phyloP scores from a whole-genome alignment of 2,329 filamentous ascomycete genomes.

The Pezicula radicicola region DNA sequence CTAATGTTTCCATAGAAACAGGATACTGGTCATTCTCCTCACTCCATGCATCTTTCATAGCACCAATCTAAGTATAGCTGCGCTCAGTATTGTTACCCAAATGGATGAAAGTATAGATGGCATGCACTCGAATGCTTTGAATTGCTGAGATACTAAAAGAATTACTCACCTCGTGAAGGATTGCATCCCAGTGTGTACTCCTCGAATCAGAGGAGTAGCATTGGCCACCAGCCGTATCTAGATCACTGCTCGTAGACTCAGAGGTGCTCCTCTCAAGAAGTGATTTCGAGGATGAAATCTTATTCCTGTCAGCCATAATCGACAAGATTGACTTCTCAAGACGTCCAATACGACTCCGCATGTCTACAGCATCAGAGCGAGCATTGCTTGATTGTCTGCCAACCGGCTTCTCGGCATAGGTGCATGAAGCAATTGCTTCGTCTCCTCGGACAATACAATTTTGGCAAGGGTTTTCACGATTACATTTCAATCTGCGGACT shows the following conservation, averaged over 20 bases:
- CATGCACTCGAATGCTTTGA: background rate
- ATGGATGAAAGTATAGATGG: background rate
- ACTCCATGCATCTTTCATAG: slow-evolving; percentile 24
- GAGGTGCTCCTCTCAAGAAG: background rate
- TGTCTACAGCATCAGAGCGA: slow-evolving; percentile 34
- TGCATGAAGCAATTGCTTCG: slow-evolving; percentile 32
- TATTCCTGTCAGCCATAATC: slow-evolving; percentile 37
- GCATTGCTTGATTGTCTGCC: slow-evolving; percentile 29
- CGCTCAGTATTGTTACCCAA: too few species aligned
- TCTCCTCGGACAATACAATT: slow-evolving; percentile 50
- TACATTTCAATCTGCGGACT: slow-evolving; percentile 41
- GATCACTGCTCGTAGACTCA: background rate
- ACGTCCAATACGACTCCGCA: slow-evolving; percentile 49
- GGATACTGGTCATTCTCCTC: slow-evolving; percentile 33
- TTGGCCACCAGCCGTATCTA: slow-evolving; percentile 9
- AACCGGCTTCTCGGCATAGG: slow-evolving; percentile 47
- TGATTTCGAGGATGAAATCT: background rate
- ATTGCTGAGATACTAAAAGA: background rate
- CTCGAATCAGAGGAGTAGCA: slow-evolving; percentile 23
- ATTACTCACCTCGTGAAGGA: slow-evolving; percentile 51
- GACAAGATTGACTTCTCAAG: slow-evolving; percentile 54
- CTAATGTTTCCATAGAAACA: slow-evolving; percentile 25
- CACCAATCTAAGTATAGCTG: slow-evolving; percentile 9
- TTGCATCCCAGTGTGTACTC: slow-evolving; percentile 56
- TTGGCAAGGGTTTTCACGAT: slow-evolving; percentile 47